A percentile compares a stretch with the other conserved stretches of the same genome.
phyloP scores from a whole-genome alignment of 192 early-diverging fungal genomes.

The Backusella psychrophila region DNA sequence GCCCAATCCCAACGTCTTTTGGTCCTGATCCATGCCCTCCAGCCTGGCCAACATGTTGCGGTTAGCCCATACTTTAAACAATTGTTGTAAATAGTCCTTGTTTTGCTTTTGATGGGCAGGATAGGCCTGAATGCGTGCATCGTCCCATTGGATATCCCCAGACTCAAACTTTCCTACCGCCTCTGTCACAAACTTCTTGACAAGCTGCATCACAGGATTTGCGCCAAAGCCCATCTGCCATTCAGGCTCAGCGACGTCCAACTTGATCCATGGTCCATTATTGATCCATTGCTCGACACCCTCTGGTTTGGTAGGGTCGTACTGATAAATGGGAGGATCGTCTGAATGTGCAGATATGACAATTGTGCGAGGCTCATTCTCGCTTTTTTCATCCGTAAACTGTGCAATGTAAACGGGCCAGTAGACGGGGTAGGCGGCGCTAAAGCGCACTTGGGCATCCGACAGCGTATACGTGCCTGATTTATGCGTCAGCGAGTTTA shows the following conservation, averaged over 20 bases:
- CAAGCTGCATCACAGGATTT: not conserved
- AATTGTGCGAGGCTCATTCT: constrained; percentile 11
- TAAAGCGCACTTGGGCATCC: constrained; percentile 8
- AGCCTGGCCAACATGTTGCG: constrained; percentile 20
- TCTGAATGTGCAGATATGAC: constrained; percentile 22
- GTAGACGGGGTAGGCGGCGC: constrained; percentile 34
- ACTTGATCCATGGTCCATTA: constrained; percentile 22
- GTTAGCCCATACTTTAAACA: constrained; percentile 26
- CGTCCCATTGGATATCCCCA: constrained; percentile 21
- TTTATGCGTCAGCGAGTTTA: not conserved
- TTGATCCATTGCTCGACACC: constrained; percentile 32
- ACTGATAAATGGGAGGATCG: constrained; percentile 27
- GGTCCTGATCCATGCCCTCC: constrained; percentile 5
- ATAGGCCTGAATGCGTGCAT: constrained; percentile 27
- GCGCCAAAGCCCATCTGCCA: constrained; percentile 11
- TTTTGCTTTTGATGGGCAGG: constrained; percentile 7
- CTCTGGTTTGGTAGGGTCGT: not conserved
- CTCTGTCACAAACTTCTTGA: constrained; percentile 7
- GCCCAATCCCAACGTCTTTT: constrained; percentile 12
- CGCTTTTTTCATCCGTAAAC: not conserved
- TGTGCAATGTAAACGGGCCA: constrained; percentile 36
- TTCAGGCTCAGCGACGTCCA: constrained; percentile 30
- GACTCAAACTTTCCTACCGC: not conserved
- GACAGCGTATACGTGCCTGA: not conserved
- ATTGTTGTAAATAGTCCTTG: constrained; percentile 32